Evolutionary conservation across 306 rosid species (phyloP).

Genomic region (Lupinus albus): DNA sequence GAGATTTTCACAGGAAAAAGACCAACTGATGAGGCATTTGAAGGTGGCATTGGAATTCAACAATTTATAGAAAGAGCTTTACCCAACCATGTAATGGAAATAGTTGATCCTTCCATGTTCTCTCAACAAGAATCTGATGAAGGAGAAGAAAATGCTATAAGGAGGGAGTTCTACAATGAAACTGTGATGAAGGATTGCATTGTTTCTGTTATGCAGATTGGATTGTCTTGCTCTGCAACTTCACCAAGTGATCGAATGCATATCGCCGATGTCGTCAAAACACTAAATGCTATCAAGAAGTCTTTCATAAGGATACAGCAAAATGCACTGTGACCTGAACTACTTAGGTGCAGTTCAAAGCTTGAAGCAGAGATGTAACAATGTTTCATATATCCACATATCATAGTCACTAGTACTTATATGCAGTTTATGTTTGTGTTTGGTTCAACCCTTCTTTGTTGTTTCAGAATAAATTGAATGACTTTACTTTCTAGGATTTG

Average conservation of each 20-base stretch:
- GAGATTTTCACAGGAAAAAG: conserved; percentile 52
- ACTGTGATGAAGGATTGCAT: conserved; percentile 40
- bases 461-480: too few species aligned
- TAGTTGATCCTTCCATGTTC: conserved; percentile 46
- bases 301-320: background rate
- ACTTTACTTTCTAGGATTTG: background rate
- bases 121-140: conserved; percentile 22
- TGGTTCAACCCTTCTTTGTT: too few species aligned
- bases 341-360: too few species aligned
- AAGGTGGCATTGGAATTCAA: conserved; percentile 37
- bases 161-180: background rate
- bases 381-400: too few species aligned
- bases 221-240: conserved; percentile 50
- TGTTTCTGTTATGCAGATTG: conserved; percentile 48
- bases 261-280: conserved; percentile 41
- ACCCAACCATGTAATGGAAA: conserved; percentile 45
- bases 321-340: background rate
- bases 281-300: conserved; percentile 42
- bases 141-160: conserved; percentile 35
- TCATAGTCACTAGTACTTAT: too few species aligned
- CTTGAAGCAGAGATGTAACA: too few species aligned
- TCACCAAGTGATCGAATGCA: conserved; percentile 42
- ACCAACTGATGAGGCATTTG: conserved; percentile 46
- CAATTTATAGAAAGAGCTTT: conserved; percentile 33
- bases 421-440: too few species aligned